Evolutionary conservation across 306 rosid species (phyloP), one percentile per base, ranked within the genome.

Genomic region (Aeschynomene evenia): DNA sequence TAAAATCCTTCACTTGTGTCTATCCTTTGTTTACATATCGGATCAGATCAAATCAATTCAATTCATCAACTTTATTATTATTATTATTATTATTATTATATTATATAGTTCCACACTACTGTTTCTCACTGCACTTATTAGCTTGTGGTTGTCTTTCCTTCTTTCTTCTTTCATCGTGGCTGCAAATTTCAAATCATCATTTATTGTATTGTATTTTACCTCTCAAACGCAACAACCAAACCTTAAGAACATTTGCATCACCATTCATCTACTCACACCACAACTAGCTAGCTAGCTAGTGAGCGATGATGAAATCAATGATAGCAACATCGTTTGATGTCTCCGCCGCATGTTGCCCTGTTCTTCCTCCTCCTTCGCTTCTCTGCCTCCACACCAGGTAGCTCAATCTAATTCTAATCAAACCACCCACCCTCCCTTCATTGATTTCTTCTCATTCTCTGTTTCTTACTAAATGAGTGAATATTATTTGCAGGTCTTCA

Each of bases 281-380:
- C n/a, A 3, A 39, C n/a, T 5, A 40, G n/a, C n/a, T n/a, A n/a
- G n/a, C n/a, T n/a, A n/a, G n/a, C n/a, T 28, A 28, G 31, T 28
- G 15, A 48, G 6, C 54, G 3, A 77, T 58, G 28, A 40, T 58
- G 65, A 77, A 74, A 67, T 12, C 75, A 56, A 75, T 82, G 80
- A 67, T n/a, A 13, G 74, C 79, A 18, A 45, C 85, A 18, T 73
- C 82, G 28, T 57, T 74, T 54, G 71, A 60, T 34, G 63, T 67
- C 53, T 83, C 85, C 60, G 73, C 83, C 69, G 68, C 79, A 48
- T 63, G 71, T 77, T 37, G 73, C 28, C 58, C 10, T 55, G 58
- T 60, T 7, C 66, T 77, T 31, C 77, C 80, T 55, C 73, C 84
- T 52, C 70, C 84, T 48, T 28, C 63, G 22, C 4, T 18, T 11